These are phyloP conservation scores for Tricholoma hemisulphureum DNA, from an alignment of 768 basidiomycete species.

Conservation along the genomic window DNA sequence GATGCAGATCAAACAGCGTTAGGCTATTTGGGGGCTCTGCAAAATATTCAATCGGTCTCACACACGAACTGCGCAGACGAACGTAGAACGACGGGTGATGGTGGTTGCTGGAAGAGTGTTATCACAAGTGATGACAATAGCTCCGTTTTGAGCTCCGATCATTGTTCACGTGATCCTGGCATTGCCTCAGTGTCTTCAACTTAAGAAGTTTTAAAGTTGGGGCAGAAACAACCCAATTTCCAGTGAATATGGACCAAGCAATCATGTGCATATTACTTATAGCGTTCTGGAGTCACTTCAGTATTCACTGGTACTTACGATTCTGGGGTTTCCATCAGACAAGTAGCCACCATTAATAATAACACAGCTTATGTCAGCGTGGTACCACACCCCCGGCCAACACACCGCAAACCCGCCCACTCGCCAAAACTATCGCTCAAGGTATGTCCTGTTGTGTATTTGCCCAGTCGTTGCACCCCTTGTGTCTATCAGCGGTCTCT, in stretches of 20 bases:
- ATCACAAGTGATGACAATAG: slow-evolving; percentile 20
- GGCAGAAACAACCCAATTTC: too few species aligned
- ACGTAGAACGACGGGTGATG: slow-evolving; percentile 33
- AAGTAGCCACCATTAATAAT: too few species aligned
- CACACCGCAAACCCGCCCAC: slow-evolving; percentile 26
- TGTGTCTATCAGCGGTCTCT: slow-evolving; percentile 7
- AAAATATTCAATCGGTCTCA: slow-evolving; percentile 47
- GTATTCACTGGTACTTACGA: too few species aligned
- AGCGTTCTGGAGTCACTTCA: too few species aligned
- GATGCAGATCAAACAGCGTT: slow-evolving; percentile 9
- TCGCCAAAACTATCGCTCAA: slow-evolving; percentile 40
- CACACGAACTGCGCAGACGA: slow-evolving; percentile 45
- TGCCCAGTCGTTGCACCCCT: slow-evolving; percentile 13
- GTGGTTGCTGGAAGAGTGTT: slow-evolving; percentile 37
- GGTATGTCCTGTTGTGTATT: slow-evolving; percentile 32
- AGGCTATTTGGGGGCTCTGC: slow-evolving; percentile 20
- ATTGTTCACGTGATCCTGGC: slow-evolving; percentile 12
- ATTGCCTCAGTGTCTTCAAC: neutral
- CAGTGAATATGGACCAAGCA: too few species aligned
- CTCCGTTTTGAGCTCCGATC: slow-evolving; percentile 33
- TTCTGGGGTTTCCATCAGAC: too few species aligned
- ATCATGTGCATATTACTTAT: too few species aligned
- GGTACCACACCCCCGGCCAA: slow-evolving; percentile 16
- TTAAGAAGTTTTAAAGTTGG: too few species aligned
- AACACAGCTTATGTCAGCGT: slow-evolving; percentile 36